Base-by-base conservation (phyloP, 2,329 filamentous ascomycete genomes). In the Arthrobotrys sphaeroides region DNA sequence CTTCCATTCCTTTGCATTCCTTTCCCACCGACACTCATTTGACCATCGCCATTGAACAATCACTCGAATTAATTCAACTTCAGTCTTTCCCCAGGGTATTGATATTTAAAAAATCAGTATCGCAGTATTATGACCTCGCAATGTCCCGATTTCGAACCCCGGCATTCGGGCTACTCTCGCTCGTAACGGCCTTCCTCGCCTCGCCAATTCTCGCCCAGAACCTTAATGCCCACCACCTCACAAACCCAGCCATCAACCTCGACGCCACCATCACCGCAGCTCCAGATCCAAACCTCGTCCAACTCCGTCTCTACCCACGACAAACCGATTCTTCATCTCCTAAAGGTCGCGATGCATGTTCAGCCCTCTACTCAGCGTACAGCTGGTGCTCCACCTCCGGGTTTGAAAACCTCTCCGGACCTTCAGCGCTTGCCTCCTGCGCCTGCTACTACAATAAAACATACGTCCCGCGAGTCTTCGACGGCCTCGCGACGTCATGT, bases 301-400 rank as follows among this genome's bases (percentile, higher is more conserved):
- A 74, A 20, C 40, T 51, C 1, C 57, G 70, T n/a, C 70, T 74
- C n/a, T 38, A 68, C 7, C 70, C 70, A 22, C 70, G 70, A 31
- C 62, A 68, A 20, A 42, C 70, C 13, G 28, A 33, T 24, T 62
- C 70, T 2, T 36, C 72, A 18, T 16, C 51, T 47, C 55, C 70
- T 13, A 12, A 49, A 28, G 69, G 72, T 24, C 72, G 72, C n/a
- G 55, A 64, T 26, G 72, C 72, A 13, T 75, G 72, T 60, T 69
- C 72, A n/a, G 72, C 72, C 24, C 64, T 75, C n/a, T 75, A 60
- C 22, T 75, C 72, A 2, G 72, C 65, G 22, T 75, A 75, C 64
- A 75, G 72, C 28, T 75, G 64, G 72, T 75, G 72, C 36, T 68
- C 72, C 6, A 57, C 64, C 5, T 69, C 72, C 5, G 72, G 72